Conservation (phyloP, 441 rosid genomes). For the Kokia cookei region DNA sequence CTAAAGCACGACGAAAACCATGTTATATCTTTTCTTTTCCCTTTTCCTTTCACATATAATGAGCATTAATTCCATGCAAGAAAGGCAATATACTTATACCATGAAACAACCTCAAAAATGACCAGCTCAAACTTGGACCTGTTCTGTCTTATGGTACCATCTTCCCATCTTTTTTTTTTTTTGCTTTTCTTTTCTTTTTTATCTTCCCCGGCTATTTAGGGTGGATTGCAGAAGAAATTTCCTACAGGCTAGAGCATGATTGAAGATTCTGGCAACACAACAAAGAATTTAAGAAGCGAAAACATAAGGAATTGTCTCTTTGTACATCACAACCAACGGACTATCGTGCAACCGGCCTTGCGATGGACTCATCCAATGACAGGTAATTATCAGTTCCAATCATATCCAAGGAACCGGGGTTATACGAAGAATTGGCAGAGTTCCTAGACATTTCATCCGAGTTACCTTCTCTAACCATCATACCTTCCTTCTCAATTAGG, state of each 20-base stretch:
- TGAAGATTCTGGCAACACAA: background rate
- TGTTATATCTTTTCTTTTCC: background rate
- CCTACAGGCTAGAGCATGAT: background rate
- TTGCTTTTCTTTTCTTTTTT: background rate
- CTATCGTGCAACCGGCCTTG: conserved; percentile 68
- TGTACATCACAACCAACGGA: conserved; percentile 15
- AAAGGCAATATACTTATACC: background rate
- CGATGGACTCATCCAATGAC: conserved; percentile 53
- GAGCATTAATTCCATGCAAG: background rate
- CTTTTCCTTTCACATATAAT: background rate
- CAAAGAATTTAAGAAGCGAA: conserved; percentile 8
- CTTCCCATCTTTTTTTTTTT: background rate
- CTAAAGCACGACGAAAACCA: background rate
- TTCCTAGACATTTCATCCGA: conserved; percentile 73
- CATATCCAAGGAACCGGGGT: conserved; percentile 40
- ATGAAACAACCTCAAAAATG: conserved; percentile 14
- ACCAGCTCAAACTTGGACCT: conserved; percentile 6
- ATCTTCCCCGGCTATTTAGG: no score
- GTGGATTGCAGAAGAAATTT: conserved; percentile 13
- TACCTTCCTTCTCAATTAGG: conserved; percentile 55
- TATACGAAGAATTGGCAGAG: conserved; percentile 68
- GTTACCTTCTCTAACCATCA: conserved; percentile 42
- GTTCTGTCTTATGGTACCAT: background rate
- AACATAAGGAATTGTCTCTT: background rate
- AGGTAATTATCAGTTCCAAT: conserved; percentile 34